Base-by-base conservation (phyloP, 2,329 filamentous ascomycete species). In the Incumbomyces delicatus region DNA sequence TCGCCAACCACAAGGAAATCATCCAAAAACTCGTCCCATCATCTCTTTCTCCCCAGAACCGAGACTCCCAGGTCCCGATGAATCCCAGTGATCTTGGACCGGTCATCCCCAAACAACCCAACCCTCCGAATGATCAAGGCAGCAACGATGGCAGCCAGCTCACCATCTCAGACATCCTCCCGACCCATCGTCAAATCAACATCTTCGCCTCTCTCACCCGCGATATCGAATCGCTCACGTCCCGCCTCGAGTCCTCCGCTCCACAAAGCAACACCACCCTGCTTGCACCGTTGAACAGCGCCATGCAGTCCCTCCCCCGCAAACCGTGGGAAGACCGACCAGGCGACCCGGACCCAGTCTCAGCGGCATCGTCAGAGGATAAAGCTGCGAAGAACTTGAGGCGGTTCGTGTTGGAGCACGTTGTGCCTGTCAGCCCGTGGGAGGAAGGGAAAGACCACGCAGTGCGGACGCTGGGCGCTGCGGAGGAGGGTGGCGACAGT, bases 401-500 rank as follows among this genome's bases (percentile, higher is more conserved):
- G 59, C 72, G 77, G 33, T 96, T 96, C 63, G 86, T 94, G 1
- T 83, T 94, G 67, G 83, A 83, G 38, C 92, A 98, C 66, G 74
- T 95, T 44, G 75, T 96, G 3, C 74, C 80, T 0, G 65, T 67
- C 3, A 85, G 79, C 58, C 87, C 88, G 1, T 96, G 90, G 89
- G 65, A 70, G 20, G 78, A 85, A 56, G 72, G 73, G 2, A 67
- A 76, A 54, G 71, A 72, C 2, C 68, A 76, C 53, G 87, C 82
- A 65, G 72, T 77, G 1, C 76, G 80, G 67, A 85, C 85, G 0
- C 56, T 87, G 41, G 36, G 42, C 32, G 30, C 20, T 38, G 14
- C 36, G 22, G 33, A 45, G 42, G n/a, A 37, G 6, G 33, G 18
- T 4, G 34, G 12, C 10, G 33, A 35, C 3, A 70, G 81, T 7